Conservation (phyloP, 306 rosid genomes). For the Prunus mume region DNA sequence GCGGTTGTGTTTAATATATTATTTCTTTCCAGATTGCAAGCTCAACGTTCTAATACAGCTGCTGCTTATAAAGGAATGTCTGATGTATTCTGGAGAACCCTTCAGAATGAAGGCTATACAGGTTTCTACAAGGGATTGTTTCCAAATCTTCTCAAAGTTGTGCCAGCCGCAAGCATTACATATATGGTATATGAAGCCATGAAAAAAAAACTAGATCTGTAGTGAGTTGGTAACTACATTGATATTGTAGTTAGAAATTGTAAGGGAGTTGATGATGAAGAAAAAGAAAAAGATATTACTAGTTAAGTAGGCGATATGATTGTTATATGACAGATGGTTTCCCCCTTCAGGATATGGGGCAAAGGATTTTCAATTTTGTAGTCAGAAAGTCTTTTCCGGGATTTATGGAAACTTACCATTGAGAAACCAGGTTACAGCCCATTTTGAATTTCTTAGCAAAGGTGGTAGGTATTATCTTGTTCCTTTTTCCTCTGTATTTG, state of each 20-base stretch:
- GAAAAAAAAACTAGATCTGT: conserved; percentile 82
- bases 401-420: conserved; percentile 43
- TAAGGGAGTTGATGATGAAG: conserved; percentile 26
- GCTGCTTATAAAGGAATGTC: conserved; percentile 64
- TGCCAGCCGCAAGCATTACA: conserved; percentile 92
- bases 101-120: conserved; percentile 60
- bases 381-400: conserved; percentile 51
- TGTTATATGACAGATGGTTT: conserved; percentile 26
- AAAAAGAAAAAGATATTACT: conserved; percentile 24
- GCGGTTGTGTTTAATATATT: neutral
- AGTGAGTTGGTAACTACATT: conserved; percentile 30
- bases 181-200: conserved; percentile 84
- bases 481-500: neutral
- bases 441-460: conserved; percentile 24
- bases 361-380: conserved; percentile 66
- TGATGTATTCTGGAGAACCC: conserved; percentile 85
- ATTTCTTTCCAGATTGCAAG: conserved; percentile 81
- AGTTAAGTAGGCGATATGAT: conserved; percentile 33
- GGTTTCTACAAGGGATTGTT: conserved; percentile 96
- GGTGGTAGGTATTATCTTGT: conserved; percentile 25
- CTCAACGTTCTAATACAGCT: conserved; percentile 45
- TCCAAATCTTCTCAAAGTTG: conserved; percentile 92
- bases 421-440: conserved; percentile 39
- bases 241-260: conserved; percentile 32
- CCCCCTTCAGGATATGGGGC: conserved; percentile 38